These are phyloP conservation scores for Chlorella sp. DNA, from an alignment of 139 green algal species.

Conservation along the genomic window DNA sequence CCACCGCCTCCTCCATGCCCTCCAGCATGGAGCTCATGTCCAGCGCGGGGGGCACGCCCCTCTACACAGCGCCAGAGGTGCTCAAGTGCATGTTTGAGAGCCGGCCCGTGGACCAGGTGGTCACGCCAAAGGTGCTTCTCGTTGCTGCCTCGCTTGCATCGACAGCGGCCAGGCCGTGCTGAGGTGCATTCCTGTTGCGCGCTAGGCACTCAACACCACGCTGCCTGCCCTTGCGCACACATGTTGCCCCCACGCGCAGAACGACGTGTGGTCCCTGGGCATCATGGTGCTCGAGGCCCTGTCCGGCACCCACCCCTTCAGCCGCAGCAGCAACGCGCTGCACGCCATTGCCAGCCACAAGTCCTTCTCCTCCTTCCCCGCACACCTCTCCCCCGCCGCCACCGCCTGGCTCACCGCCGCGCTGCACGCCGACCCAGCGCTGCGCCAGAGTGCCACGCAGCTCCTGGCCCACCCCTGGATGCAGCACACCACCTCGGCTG, in stretches of 20 bases:
- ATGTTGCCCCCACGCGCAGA: slow-evolving; percentile 15
- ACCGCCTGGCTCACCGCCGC: not conserved
- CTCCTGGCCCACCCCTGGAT: slow-evolving; percentile 11
- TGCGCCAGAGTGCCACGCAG: not conserved
- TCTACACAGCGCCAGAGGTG: slow-evolving; percentile 49
- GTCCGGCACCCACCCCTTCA: slow-evolving; percentile 38
- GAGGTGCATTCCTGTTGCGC: too few relatives aligned
- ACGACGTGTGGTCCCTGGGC: slow-evolving; percentile 49
- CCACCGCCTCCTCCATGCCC: not conserved
- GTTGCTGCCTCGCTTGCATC: too few relatives aligned
- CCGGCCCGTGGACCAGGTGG: slow-evolving; percentile 15
- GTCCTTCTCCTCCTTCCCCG: not conserved
- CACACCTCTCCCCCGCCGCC: not conserved
- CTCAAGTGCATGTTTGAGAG: slow-evolving; percentile 34
- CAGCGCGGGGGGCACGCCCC: slow-evolving; percentile 35
- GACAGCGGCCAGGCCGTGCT: too few relatives aligned
- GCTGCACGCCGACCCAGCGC: not conserved
- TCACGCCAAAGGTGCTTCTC: slow-evolving; percentile 14
- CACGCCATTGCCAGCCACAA: not conserved
- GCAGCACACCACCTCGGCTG: too few relatives aligned
- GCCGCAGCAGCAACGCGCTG: slow-evolving; percentile 7
- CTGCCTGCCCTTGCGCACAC: not conserved
- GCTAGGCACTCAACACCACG: too few relatives aligned
- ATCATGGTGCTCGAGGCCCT: slow-evolving; percentile 40
- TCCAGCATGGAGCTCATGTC: not conserved